Evolutionary conservation across 2,329 filamentous ascomycete genomes (phyloP), one percentile per base, ranked within the genome.

Genomic region (Periconia macrospinosa): DNA sequence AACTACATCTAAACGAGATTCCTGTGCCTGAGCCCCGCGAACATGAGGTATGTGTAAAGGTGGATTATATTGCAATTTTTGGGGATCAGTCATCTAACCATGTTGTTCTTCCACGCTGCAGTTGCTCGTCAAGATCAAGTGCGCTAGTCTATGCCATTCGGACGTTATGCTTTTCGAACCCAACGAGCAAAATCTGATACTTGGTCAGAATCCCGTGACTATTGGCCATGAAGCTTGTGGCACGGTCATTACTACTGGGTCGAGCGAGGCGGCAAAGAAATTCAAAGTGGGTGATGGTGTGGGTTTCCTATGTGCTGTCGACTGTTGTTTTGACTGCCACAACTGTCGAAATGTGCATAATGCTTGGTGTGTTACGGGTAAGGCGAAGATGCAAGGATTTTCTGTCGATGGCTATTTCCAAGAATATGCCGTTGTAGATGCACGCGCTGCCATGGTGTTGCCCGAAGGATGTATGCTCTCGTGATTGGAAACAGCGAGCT

Each of bases 1-100:
- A 71, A 49, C 59, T 76, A 11, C 65, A 73, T 35, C 71, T 80
- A 51, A 79, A 80, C 50, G 66, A 75, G 41, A 65, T 81, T 27
- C 73, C 77, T 9, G 71, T 80, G 33, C 78, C 79, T 3, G 63
- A 66, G 27, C 76, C 78, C 3, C 67, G 68, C 30, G 69, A 70
- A 20, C 74, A 78, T 56, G 68, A 81, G 58, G 40, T 77, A 19
- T n/a, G n/a, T n/a, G n/a, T n/a, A n/a, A n/a, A n/a, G n/a, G n/a
- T n/a, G n/a, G n/a, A n/a, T n/a, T n/a, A n/a, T n/a, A n/a, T n/a
- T n/a, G n/a, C n/a, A n/a, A n/a, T n/a, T n/a, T n/a, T n/a, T n/a
- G n/a, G n/a, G n/a, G n/a, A n/a, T n/a, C n/a, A n/a, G n/a, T n/a
- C n/a, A n/a, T n/a, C n/a, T n/a, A n/a, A n/a, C n/a, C n/a, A n/a